These are phyloP conservation scores for Melastoma candidum DNA, from an alignment of 441 rosid species.

Conservation along the genomic window DNA sequence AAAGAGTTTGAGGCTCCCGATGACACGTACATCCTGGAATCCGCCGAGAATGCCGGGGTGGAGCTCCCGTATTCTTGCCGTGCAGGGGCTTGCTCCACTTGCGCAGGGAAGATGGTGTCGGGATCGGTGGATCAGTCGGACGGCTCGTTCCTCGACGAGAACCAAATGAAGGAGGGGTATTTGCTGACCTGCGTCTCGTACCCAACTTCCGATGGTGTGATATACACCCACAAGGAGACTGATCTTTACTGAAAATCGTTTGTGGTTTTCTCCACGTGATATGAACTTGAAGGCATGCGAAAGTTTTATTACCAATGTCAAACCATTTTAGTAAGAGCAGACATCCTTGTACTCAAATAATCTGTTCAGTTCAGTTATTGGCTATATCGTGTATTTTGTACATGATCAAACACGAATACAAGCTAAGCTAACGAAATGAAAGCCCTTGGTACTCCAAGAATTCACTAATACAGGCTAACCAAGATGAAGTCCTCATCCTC, in stretches of 20 bases:
- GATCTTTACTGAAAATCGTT: slow-evolving; percentile 37
- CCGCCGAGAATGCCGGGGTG: slow-evolving; percentile 59
- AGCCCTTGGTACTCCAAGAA: no score
- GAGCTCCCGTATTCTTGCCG: slow-evolving; percentile 86
- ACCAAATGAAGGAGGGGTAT: slow-evolving; percentile 45
- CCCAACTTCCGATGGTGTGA: no score
- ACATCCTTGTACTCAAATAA: no score
- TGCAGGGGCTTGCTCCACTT: slow-evolving; percentile 88
- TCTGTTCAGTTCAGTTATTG: no score
- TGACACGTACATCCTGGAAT: slow-evolving; percentile 55
- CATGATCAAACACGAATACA: no score
- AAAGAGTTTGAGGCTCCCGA: slow-evolving; percentile 50
- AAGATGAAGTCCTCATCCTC: slow-evolving; percentile 46
- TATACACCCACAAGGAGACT: slow-evolving; percentile 59
- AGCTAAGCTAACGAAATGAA: no score
- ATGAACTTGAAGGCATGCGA: no score
- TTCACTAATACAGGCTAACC: slow-evolving; percentile 46
- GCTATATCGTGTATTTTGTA: no score
- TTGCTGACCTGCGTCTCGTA: no score
- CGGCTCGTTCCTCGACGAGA: slow-evolving; percentile 63
- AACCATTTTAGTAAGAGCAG: no score
- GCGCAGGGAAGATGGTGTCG: slow-evolving; percentile 48
- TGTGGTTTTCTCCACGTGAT: no score
- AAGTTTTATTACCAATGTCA: no score
- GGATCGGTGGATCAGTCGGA: slow-evolving; percentile 71